Conservation (phyloP, 441 rosid species). For the Flueggea neowawraea region DNA sequence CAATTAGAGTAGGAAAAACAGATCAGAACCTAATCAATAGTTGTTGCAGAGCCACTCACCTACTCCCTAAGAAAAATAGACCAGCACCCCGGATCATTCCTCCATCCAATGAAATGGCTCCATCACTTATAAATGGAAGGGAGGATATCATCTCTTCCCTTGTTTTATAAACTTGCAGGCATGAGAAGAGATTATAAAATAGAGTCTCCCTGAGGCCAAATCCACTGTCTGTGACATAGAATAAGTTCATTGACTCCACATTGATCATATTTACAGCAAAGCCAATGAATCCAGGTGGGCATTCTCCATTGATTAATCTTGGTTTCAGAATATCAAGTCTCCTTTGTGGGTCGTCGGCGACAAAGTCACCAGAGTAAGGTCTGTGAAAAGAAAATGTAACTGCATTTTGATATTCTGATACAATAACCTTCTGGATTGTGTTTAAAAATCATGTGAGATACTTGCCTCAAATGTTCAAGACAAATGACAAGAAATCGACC, state of each 20-base stretch:
- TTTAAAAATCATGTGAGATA: neutral
- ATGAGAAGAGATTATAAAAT: constrained; percentile 70
- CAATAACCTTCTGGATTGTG: constrained; percentile 3
- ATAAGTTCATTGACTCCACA: constrained; percentile 44
- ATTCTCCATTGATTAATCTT: constrained; percentile 65
- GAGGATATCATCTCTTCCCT: constrained; percentile 69
- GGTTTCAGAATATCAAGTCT: constrained; percentile 79
- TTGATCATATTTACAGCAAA: constrained; percentile 84
- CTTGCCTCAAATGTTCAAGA: constrained; percentile 22
- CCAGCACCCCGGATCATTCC: constrained; percentile 65
- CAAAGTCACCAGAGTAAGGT: constrained; percentile 60
- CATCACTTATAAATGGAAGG: constrained; percentile 63
- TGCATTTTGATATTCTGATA: constrained; percentile 5
- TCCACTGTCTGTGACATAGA: constrained; percentile 50
- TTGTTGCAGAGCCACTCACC: constrained; percentile 33
- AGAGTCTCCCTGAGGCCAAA: constrained; percentile 87
- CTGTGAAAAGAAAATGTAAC: constrained; percentile 28
- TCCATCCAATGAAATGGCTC: constrained; percentile 88
- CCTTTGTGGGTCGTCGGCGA: constrained; percentile 80
- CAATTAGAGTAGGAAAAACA: too few relatives aligned
- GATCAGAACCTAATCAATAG: too few relatives aligned
- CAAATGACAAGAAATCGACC: constrained; percentile 29
- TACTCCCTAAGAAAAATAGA: constrained; percentile 49
- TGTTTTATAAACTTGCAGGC: constrained; percentile 70
- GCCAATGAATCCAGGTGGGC: constrained; percentile 71